Conservation (phyloP, 805 yeast genomes). For the Candida ortonii region DNA sequence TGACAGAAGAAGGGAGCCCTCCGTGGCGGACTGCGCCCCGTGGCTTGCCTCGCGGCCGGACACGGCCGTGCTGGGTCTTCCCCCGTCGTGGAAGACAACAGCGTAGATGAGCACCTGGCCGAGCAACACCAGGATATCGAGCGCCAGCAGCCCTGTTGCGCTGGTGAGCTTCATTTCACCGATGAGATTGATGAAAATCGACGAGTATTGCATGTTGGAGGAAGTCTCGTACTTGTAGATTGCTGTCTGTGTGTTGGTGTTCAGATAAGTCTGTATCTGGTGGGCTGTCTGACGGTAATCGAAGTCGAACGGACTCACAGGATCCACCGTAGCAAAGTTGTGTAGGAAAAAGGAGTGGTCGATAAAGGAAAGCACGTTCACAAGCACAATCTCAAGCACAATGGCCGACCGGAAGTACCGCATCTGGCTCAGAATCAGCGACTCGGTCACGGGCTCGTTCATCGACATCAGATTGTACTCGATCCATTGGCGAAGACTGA, state of each 20-base stretch:
- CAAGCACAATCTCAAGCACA: conserved; percentile 16
- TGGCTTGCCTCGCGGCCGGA: conserved; percentile 1
- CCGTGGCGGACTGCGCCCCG: no score
- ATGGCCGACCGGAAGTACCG: conserved; percentile 13
- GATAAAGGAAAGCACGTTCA: conserved; percentile 13
- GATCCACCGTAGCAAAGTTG: conserved; percentile 1
- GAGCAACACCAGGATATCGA: conserved; percentile 21
- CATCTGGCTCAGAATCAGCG: conserved; percentile 11
- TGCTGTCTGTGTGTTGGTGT: conserved; percentile 14
- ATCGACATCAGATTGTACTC: conserved; percentile 13
- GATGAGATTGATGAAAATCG: conserved; percentile 26
- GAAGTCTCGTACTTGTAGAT: conserved; percentile 16
- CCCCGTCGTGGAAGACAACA: conserved; percentile 13
- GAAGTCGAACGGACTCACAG: not conserved
- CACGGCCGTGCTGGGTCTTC: conserved; percentile 1
- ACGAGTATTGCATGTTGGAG: conserved; percentile 18
- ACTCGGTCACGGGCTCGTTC: conserved; percentile 12
- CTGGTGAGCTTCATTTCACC: conserved; percentile 24
- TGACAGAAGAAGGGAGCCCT: no score
- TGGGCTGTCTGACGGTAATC: not conserved
- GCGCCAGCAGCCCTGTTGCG: conserved; percentile 11
- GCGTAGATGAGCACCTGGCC: conserved; percentile 21
- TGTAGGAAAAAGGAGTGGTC: conserved; percentile 16
- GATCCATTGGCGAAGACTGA: conserved; percentile 18
- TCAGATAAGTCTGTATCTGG: conserved; percentile 12